These are phyloP conservation scores for Coniella vitis DNA, from an alignment of 2,329 filamentous ascomycete genomes.

Conservation along the genomic window DNA sequence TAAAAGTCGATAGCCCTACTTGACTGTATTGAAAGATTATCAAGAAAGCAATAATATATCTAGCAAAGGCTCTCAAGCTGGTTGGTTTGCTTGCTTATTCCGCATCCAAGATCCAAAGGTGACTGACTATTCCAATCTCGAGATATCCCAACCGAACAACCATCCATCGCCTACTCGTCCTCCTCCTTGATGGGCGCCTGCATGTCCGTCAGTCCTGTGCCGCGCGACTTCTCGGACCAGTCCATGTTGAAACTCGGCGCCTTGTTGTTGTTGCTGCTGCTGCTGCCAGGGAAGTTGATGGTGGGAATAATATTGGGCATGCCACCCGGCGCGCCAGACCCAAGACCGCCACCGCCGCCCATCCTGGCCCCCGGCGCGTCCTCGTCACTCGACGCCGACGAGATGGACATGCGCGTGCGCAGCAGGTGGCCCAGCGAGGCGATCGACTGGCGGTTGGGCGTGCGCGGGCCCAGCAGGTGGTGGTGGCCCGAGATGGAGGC, in stretches of 20 bases:
- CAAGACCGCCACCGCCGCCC: neutral
- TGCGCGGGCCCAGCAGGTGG: neutral
- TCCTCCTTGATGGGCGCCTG: constrained; percentile 3
- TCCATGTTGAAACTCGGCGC: constrained; percentile 3
- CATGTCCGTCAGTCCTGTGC: neutral
- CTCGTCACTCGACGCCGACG: constrained; percentile 1
- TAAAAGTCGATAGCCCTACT: too few relatives aligned
- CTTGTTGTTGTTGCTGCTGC: neutral
- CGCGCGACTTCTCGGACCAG: neutral
- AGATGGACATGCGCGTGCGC: constrained; percentile 5
- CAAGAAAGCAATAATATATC: too few relatives aligned
- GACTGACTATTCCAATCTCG: too few relatives aligned
- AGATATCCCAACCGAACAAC: too few relatives aligned
- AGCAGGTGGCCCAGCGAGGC: neutral
- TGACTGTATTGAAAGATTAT: too few relatives aligned
- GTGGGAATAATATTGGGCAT: neutral
- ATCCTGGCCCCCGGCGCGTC: neutral
- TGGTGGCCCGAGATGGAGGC: neutral
- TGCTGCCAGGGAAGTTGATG: neutral
- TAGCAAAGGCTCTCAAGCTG: too few relatives aligned
- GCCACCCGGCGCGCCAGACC: neutral
- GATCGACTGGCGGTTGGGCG: neutral
- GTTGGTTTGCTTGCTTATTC: too few relatives aligned
- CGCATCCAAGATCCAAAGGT: too few relatives aligned
- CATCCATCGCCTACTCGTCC: neutral